These are phyloP conservation scores for Lizonia empirigonia DNA, from an alignment of 2,329 filamentous ascomycete genomes.

Conservation along the genomic window DNA sequence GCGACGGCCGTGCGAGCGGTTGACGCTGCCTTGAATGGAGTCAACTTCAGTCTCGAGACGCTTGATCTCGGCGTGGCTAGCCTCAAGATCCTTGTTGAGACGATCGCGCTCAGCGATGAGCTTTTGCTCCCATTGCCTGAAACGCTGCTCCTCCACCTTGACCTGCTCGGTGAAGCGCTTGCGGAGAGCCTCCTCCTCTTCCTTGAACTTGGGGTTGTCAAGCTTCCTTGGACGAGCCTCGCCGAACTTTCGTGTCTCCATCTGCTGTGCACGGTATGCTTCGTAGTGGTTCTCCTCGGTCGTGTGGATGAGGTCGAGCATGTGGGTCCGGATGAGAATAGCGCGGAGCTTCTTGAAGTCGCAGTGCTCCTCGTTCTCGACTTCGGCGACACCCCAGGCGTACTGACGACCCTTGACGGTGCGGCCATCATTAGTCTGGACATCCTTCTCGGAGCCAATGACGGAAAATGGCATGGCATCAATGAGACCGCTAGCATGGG, in stretches of 20 bases:
- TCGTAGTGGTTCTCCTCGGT: slow-evolving; percentile 99
- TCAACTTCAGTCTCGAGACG: slow-evolving; percentile 91
- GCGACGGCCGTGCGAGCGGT: slow-evolving; percentile 90
- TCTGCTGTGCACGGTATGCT: slow-evolving; percentile 97
- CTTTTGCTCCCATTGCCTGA: slow-evolving; percentile 99
- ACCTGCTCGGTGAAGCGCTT: slow-evolving; percentile 99
- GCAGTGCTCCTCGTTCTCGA: slow-evolving; percentile 99
- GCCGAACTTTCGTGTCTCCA: slow-evolving; percentile 99
- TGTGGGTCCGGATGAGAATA: slow-evolving; percentile 98
- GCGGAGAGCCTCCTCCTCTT: slow-evolving; percentile 96
- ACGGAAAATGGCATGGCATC: slow-evolving; percentile 98
- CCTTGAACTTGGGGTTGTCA: slow-evolving; percentile 99
- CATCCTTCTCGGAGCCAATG: slow-evolving; percentile 98
- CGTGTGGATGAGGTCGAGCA: slow-evolving; percentile 99
- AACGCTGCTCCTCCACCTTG: slow-evolving; percentile 99
- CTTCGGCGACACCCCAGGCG: slow-evolving; percentile 98
- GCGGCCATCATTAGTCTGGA: slow-evolving; percentile 92
- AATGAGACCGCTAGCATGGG: slow-evolving; percentile 93
- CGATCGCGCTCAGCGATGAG: slow-evolving; percentile 98
- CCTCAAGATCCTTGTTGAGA: slow-evolving; percentile 99
- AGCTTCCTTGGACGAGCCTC: slow-evolving; percentile 96
- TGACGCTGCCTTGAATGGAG: slow-evolving; percentile 84
- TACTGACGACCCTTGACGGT: slow-evolving; percentile 99
- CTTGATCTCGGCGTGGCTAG: slow-evolving; percentile 91
- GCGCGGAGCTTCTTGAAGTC: slow-evolving; percentile 99